Base-by-base conservation (phyloP, 1,284 basidiomycete species). In the Malassezia pachydermatis region DNA sequence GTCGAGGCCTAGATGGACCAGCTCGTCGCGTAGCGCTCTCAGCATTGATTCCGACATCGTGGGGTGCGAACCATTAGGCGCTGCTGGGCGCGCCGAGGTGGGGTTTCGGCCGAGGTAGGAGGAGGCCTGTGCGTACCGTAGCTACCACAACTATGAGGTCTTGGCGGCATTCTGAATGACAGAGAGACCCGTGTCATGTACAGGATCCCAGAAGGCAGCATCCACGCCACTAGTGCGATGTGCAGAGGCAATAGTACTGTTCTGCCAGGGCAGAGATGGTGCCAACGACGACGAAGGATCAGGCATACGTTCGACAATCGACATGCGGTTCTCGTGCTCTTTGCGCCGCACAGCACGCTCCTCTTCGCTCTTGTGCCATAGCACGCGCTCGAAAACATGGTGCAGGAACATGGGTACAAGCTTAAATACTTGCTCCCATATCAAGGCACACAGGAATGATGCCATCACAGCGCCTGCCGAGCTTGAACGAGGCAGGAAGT, bases 291-390 rank as follows among this genome's bases (percentile, higher is more conserved):
- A 4, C 17, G 28, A 9, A 23, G 30, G 5, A 17, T 25, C n/a
- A 11, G 30, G 13, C 9, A 44, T 40, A 22, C 52, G 35, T 6
- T 44, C 40, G 29, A 44, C 34, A 20, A 52, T 19, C 11, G 44
- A 22, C 7, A 58, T 45, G 13, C 65, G 43, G 44, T 56, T 36
- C 29, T 63, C 36, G 60, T 64, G 69, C 38, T 67, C 62, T n/a
- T 60, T 46, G 25, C 58, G 51, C 25, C 62, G 48, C 2, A 69
- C 57, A 9, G 57, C 27, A 30, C 60, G 48, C 29, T 67, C 64
- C 24, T 70, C 68, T 20, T 54, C 47, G 14, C 54, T 57, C 2
- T 61, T 63, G 5, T 60, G 30, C 70, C 70, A 72, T 10, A 65
- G 45, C 6, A 60, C 29, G 6, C 62, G 54, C 41, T 64, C 57